Base-by-base conservation (phyloP, 495 filamentous ascomycete genomes). In the Penicillium herquei region DNA sequence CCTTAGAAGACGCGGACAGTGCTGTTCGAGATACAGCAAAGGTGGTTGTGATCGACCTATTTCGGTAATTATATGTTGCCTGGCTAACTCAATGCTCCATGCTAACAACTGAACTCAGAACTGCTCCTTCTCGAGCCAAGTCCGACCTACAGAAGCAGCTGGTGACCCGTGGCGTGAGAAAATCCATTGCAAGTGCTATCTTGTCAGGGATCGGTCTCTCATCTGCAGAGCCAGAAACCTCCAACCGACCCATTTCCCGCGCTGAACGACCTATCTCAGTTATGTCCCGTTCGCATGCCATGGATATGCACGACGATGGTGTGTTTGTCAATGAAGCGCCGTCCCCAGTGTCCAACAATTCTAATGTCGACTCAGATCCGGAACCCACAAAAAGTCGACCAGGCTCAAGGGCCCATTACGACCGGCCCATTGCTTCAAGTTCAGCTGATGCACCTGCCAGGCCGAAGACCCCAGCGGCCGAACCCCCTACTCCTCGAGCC, bases 1-100 rank as follows among this genome's bases (percentile, higher is more conserved):
- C 91, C 56, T 75, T 98, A 26, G 93, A 98, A 69, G 91, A 96
- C 70, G 87, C 92, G 7, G 94, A 96, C 67, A 85, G 85, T 47
- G 82, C 81, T 63, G 91, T 98, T 45, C 83, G 93, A 68, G 90
- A 96, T 55, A 79, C 82, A 33, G 90, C 93, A 30, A 95, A 95
- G 72, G 72, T 76, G 17, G 85, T 87, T 2, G 83, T 96, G 39
- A 86, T 96, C 39, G 88, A 92, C 54, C 78, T 98, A 17, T 98
- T 98, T 67, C 78, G 76, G 89, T 93, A 77, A 51, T 81, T 61
- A 58, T 16, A 57, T 9, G 21, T 44, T 11, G 37, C 26, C 16
- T 44, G 14, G 9, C 40, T 10, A 17, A 10, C 6, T 17, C 9
- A 13, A 17, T 26, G 3, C 6, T 17, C 9, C 5, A 17, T 26